Evolutionary conservation across 2,329 filamentous ascomycete genomes (phyloP), one percentile per base, ranked within the genome.

Genomic region (Byssochlamys sp.): DNA sequence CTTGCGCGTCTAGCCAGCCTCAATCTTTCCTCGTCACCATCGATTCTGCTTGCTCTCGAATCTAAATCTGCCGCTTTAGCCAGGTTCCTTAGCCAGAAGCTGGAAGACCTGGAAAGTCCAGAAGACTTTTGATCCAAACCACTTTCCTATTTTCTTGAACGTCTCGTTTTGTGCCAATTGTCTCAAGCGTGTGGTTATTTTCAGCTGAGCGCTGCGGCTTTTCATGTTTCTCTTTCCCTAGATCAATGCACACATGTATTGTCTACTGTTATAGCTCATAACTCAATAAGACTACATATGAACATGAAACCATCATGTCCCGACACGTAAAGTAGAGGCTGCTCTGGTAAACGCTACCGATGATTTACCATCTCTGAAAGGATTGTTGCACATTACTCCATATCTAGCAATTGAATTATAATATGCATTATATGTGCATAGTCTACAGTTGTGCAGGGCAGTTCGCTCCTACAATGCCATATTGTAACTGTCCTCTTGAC

Each of bases 21-120:
- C 48, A 76, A 76, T 50, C 67, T 76, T 0, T 69, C 68, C 4
- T 66, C 73, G 1, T 69, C 71, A 1, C 73, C 74, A 0, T 62
- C 71, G 1, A 73, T 75, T 2, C 62, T 76, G 4, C 63, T 76
- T 10, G 74, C 74, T 1, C 57, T 76, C 10, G 74, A 76, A 57
- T 75, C 73, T 6, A 76, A 76, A 59, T 75, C 72, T 25, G 74
- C 73, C 1, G 74, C 73, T 3, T 57, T 76, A 49, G 73, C 71
- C 5, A 66, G 67, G 10, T 76, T 76, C 54, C 64, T 76, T 11
- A 65, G 71, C 10, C 70, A 74, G 55, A 75, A 75, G 54, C 53
- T 76, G 26, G 62, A 67, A 53, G 73, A 75, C 59, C 60, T 76
- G 24, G 72, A 74, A 59, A 73, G 71, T 51, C 74, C 74, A 0